phyloP scores from a whole-genome alignment of 495 filamentous ascomycete species.

The Podospora tetraspora region DNA sequence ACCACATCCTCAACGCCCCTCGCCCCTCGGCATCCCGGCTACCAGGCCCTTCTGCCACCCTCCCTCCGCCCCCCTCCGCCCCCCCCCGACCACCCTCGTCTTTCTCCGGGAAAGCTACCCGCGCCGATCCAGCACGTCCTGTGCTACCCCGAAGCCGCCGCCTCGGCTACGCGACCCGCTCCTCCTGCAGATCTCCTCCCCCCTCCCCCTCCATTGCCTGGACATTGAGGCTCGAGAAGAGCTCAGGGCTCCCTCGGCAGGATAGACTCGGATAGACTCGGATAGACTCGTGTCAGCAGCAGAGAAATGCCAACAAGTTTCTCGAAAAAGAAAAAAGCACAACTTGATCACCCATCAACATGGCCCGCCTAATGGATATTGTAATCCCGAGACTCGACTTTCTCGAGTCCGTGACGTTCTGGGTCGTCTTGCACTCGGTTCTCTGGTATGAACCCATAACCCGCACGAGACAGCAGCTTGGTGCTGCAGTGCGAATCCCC shows the following conservation, averaged over 20 bases:
- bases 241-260: background rate
- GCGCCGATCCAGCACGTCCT: constrained; percentile 1
- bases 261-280: background rate
- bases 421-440: constrained; percentile 34
- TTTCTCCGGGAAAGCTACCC: constrained; percentile 6
- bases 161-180: constrained; percentile 8
- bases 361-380: constrained; percentile 33
- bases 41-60: background rate
- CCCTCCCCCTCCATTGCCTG: constrained; percentile 1
- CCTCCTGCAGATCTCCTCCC: background rate
- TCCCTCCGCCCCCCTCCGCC: constrained; percentile 3
- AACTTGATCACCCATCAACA: constrained; percentile 18
- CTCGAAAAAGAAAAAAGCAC: background rate
- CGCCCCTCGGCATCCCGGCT: background rate
- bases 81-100: background rate
- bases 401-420: constrained; percentile 34
- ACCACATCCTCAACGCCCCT: background rate
- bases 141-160: constrained; percentile 21
- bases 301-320: background rate
- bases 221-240: constrained; percentile 2
- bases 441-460: constrained; percentile 35
- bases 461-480: background rate
- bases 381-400: constrained; percentile 35
- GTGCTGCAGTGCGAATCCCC: background rate
- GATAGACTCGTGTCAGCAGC: background rate